These are phyloP conservation scores for Strobilomyces dryophilus DNA, from an alignment of 768 basidiomycete genomes.

Conservation along the genomic window DNA sequence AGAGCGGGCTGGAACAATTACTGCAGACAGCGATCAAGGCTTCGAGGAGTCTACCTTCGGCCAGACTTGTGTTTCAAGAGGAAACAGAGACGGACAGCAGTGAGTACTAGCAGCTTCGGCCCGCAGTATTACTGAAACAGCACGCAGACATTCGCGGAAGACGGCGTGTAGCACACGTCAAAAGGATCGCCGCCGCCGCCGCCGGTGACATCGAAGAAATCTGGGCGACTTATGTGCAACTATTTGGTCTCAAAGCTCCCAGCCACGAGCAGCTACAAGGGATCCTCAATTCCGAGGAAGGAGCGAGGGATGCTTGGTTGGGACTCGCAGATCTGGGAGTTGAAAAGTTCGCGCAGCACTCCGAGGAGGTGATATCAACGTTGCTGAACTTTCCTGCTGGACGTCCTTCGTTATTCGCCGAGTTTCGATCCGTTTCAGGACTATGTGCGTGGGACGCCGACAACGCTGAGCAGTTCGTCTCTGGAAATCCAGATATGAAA, in stretches of 20 bases:
- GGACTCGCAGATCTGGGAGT: constrained; percentile 1
- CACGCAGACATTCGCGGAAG: not conserved
- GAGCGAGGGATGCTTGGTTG: not conserved
- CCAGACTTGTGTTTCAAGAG: too few relatives aligned
- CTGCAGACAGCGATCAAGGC: not conserved
- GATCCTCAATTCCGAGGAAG: not conserved
- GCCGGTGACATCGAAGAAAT: constrained; percentile 6
- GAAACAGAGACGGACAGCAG: too few relatives aligned
- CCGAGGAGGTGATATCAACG: not conserved
- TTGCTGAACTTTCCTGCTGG: not conserved
- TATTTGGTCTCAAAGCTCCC: not conserved
- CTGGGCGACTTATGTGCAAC: constrained; percentile 2
- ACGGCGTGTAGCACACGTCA: not conserved
- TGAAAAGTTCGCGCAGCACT: not conserved
- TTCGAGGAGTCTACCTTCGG: too few relatives aligned
- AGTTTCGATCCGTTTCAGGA: not conserved
- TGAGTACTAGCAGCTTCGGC: too few relatives aligned
- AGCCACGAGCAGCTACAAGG: not conserved
- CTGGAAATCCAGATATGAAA: constrained; percentile 2
- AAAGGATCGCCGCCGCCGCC: not conserved
- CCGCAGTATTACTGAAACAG: too few relatives aligned
- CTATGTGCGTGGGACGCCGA: constrained; percentile 2
- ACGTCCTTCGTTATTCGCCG: not conserved
- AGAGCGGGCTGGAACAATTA: not conserved
- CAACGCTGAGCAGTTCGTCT: not conserved